phyloP scores from a whole-genome alignment of 495 filamentous ascomycete genomes.

The Viridothelium virens region DNA sequence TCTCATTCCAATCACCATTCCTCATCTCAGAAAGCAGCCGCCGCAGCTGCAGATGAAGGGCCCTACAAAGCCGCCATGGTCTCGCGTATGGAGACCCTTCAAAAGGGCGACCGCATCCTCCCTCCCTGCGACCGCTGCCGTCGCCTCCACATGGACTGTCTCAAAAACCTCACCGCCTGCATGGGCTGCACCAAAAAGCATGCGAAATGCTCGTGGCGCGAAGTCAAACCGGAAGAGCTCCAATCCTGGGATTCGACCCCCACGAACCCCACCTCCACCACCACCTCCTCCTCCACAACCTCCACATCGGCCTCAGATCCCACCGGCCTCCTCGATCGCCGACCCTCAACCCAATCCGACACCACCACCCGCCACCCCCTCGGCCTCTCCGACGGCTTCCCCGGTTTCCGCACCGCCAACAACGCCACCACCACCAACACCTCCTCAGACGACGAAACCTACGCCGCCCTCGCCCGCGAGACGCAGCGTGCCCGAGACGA shows the following conservation, averaged over 20 bases:
- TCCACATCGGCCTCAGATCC: neutral
- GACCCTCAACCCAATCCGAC: neutral
- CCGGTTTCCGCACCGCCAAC: neutral
- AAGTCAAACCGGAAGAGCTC: slow-evolving; percentile 64
- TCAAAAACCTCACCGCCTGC: slow-evolving; percentile 79
- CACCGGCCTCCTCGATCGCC: neutral
- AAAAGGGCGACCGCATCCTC: slow-evolving; percentile 60
- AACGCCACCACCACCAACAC: neutral
- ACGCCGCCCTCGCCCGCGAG: neutral
- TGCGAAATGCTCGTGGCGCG: slow-evolving; percentile 75
- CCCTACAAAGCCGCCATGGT: slow-evolving; percentile 61
- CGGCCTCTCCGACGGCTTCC: neutral
- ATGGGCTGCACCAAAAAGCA: slow-evolving; percentile 84
- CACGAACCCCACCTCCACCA: neutral
- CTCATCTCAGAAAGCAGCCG: neutral
- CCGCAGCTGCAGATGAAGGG: slow-evolving; percentile 52
- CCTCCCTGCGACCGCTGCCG: slow-evolving; percentile 81
- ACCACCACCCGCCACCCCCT: neutral
- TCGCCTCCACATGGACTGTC: slow-evolving; percentile 68
- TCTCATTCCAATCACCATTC: slow-evolving; percentile 42
- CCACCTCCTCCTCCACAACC: no score
- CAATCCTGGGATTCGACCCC: neutral
- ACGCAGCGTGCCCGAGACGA: neutral
- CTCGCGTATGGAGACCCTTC: slow-evolving; percentile 64
- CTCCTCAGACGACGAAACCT: slow-evolving; percentile 4